A percentile compares a stretch with the other conserved stretches of the same genome.
These are phyloP conservation scores for Magnolia officinalis DNA, from an alignment of 164 flowering plant species.

Conservation along the genomic window DNA sequence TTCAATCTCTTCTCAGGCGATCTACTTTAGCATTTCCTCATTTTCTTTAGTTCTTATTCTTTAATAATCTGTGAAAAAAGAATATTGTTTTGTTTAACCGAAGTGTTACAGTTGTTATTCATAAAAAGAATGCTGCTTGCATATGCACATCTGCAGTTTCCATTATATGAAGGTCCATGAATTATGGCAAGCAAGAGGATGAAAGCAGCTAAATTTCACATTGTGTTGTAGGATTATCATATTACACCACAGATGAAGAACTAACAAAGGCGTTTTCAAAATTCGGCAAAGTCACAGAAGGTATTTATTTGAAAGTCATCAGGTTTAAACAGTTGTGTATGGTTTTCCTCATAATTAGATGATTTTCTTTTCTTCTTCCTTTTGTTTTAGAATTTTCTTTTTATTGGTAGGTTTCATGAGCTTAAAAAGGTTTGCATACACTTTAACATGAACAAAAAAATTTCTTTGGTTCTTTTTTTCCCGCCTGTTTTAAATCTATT, in stretches of 20 bases:
- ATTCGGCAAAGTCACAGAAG: conserved; percentile 59
- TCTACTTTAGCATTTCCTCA: too few species aligned
- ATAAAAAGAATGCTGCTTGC: too few species aligned
- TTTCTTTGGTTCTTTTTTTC: too few species aligned
- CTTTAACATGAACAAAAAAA: too few species aligned
- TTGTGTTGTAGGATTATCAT: conserved; percentile 48
- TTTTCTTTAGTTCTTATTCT: too few species aligned
- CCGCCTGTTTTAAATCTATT: too few species aligned
- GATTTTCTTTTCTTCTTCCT: not conserved
- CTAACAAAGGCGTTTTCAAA: conserved; percentile 49
- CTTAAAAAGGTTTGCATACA: not conserved
- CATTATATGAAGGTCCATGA: too few species aligned
- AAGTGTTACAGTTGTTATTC: too few species aligned
- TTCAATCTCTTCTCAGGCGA: too few species aligned
- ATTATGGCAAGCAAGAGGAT: not conserved
- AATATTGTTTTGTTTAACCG: too few species aligned
- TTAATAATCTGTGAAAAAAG: too few species aligned
- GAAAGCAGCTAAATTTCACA: not conserved
- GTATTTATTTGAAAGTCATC: conserved; percentile 21
- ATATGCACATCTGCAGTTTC: too few species aligned
- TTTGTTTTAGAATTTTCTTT: not conserved
- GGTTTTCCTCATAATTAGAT: not conserved
- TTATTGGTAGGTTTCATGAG: not conserved
- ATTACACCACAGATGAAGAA: conserved; percentile 44
- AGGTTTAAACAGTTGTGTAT: not conserved